Conservation (phyloP, 768 basidiomycete genomes). For the Floccularia luteovirens region DNA sequence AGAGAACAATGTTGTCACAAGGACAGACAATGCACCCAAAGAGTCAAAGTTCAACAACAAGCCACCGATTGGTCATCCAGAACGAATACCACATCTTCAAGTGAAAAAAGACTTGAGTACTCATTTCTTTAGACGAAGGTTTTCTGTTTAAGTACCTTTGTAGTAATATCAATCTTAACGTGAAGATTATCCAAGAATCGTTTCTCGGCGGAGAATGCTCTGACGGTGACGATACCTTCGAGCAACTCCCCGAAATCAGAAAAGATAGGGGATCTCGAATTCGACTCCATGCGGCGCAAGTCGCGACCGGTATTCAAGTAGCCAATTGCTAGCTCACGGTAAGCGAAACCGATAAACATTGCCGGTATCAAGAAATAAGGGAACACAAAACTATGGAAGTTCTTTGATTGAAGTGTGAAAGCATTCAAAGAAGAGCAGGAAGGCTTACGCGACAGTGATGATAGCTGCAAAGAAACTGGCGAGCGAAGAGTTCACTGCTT, state of each 20-base stretch:
- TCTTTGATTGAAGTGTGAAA: background rate
- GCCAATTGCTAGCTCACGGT: conserved; percentile 61
- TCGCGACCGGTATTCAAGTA: conserved; percentile 80
- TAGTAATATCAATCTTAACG: conserved; percentile 69
- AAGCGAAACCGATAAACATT: conserved; percentile 61
- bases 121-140: conserved; percentile 1
- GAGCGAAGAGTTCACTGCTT: conserved; percentile 71
- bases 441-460: conserved; percentile 56
- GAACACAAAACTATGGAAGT: conserved; percentile 50
- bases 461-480: conserved; percentile 75
- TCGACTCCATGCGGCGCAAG: conserved; percentile 86
- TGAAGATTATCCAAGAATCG: conserved; percentile 74
- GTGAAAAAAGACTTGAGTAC: background rate
- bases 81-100: conserved; percentile 75
- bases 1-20: conserved; percentile 72
- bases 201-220: conserved; percentile 81
- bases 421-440: conserved; percentile 1
- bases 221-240: conserved; percentile 87
- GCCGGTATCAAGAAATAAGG: conserved; percentile 82
- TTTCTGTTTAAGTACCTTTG: conserved; percentile 37
- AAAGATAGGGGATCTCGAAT: conserved; percentile 77
- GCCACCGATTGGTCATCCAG: conserved; percentile 90
- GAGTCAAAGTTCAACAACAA: conserved; percentile 78
- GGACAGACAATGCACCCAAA: conserved; percentile 65
- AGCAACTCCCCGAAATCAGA: conserved; percentile 77